Conservation (phyloP, 176 grass and related monocot species). For the Zizania latifolia region DNA sequence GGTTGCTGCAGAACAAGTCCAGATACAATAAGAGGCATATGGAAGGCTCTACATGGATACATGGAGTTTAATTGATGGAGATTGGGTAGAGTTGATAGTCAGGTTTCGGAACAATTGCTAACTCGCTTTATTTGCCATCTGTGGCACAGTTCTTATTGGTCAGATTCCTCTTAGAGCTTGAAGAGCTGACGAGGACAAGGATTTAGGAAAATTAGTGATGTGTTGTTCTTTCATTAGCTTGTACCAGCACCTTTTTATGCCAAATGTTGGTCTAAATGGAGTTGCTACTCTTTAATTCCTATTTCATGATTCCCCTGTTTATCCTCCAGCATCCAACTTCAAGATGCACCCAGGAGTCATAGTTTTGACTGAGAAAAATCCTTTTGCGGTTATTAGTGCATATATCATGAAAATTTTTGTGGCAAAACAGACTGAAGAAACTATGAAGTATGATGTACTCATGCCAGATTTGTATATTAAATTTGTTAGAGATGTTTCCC, state of each 20-base stretch:
- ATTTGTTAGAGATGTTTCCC: too few species aligned
- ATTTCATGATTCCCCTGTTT: not conserved
- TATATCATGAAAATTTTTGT: not conserved
- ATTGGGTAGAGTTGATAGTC: not conserved
- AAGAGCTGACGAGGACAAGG: not conserved
- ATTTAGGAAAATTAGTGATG: not conserved
- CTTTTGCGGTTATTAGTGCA: not conserved
- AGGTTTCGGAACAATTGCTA: not conserved
- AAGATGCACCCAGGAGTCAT: not conserved
- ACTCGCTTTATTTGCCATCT: not conserved
- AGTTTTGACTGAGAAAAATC: not conserved
- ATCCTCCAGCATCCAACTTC: not conserved
- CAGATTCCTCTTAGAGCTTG: not conserved
- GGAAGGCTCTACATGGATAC: constrained; percentile 41
- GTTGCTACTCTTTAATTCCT: not conserved
- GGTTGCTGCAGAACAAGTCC: constrained; percentile 75
- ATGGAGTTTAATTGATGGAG: constrained; percentile 26
- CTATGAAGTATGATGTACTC: too few species aligned
- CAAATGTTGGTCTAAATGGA: not conserved
- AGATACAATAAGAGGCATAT: constrained; percentile 53
- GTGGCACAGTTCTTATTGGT: not conserved
- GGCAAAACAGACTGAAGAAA: not conserved
- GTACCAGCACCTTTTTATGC: not conserved
- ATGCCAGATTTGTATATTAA: too few species aligned
- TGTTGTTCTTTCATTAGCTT: not conserved